A percentile compares a stretch with the other conserved stretches of the same genome.
Conservation (phyloP, 1,284 basidiomycete genomes). For the Puccinia hordei region DNA sequence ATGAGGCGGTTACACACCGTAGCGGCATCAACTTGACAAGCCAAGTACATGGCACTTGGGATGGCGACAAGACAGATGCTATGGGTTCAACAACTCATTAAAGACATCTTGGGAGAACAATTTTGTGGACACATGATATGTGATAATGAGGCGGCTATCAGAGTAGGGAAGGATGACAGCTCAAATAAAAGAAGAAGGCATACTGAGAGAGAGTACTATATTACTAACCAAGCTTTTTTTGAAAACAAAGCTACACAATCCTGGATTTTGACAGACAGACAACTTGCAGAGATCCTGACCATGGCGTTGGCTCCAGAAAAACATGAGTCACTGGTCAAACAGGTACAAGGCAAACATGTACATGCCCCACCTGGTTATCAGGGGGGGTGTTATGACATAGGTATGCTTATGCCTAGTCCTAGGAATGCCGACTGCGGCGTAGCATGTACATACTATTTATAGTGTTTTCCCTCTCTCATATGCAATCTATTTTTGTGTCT, state of each 20-base stretch:
- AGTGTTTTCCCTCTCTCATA: neutral
- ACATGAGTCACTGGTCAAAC: neutral
- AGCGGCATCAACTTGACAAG: conserved; percentile 23
- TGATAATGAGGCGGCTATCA: neutral
- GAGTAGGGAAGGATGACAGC: neutral
- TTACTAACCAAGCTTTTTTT: neutral
- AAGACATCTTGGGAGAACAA: too few species aligned
- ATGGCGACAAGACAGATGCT: neutral
- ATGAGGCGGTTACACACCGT: neutral
- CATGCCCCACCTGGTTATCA: neutral
- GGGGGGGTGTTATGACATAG: conserved; percentile 3
- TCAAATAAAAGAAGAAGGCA: conserved; percentile 9
- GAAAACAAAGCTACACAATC: neutral
- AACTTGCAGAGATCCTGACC: conserved; percentile 12
- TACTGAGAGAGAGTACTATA: conserved; percentile 14
- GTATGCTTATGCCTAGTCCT: neutral
- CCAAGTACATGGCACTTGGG: too few species aligned
- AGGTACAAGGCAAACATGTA: neutral
- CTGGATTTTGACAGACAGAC: neutral
- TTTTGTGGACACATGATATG: too few species aligned
- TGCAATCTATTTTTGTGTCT: too few species aligned
- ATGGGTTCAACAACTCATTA: neutral
- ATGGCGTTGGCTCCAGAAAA: conserved; percentile 2
- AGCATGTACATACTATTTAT: neutral
- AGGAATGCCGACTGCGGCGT: neutral